These are phyloP conservation scores for Chrysosporium keratinophilum DNA, from an alignment of 2,329 filamentous ascomycete species.

Conservation along the genomic window DNA sequence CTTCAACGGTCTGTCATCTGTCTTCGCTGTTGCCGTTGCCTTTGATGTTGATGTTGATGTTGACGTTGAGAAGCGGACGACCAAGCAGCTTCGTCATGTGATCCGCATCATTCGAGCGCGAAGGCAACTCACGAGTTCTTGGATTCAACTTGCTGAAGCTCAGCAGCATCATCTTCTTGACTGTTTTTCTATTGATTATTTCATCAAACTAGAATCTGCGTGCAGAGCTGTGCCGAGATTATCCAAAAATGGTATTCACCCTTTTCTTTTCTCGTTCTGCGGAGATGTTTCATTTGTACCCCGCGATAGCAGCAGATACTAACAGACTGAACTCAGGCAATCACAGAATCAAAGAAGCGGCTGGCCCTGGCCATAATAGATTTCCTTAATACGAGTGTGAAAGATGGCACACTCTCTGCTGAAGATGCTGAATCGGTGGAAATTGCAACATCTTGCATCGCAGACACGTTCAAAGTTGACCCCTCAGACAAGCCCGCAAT, in stretches of 20 bases:
- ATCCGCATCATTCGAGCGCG: neutral
- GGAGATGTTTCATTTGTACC: neutral
- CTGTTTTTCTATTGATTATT: neutral
- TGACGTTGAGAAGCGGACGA: neutral
- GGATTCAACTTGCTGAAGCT: neutral
- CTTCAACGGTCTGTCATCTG: too few relatives aligned
- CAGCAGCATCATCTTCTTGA: neutral
- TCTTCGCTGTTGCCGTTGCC: slow-evolving; percentile 16
- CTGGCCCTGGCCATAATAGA: slow-evolving; percentile 95
- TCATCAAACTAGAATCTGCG: neutral
- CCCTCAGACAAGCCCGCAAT: slow-evolving; percentile 63
- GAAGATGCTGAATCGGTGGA: slow-evolving; percentile 93
- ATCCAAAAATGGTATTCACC: slow-evolving; percentile 1
- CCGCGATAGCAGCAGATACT: slow-evolving; percentile 1
- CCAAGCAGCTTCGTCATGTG: slow-evolving; percentile 2
- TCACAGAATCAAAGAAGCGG: slow-evolving; percentile 59
- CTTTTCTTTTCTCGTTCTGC: neutral
- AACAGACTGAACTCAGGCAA: slow-evolving; percentile 24
- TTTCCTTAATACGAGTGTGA: slow-evolving; percentile 74
- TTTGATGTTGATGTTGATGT: neutral
- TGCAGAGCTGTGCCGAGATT: neutral
- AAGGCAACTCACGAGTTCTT: neutral
- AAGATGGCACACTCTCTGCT: slow-evolving; percentile 74
- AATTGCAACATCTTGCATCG: slow-evolving; percentile 86
- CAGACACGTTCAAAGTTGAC: slow-evolving; percentile 91